These are phyloP conservation scores for Pseudozyma sp. DNA, from an alignment of 1,284 basidiomycete genomes.

Conservation along the genomic window DNA sequence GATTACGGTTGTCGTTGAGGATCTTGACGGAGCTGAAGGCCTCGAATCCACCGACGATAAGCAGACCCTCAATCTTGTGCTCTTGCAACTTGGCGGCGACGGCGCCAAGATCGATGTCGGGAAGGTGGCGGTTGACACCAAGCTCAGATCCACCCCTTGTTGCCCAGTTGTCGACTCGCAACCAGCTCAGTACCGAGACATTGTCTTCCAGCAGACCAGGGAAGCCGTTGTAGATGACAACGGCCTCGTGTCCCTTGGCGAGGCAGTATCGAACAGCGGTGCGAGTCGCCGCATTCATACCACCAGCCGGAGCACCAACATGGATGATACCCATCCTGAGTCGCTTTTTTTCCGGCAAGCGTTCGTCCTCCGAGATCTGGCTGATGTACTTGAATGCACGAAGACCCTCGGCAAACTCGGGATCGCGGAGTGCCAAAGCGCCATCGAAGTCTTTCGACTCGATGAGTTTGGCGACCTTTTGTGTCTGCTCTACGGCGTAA, in stretches of 20 bases:
- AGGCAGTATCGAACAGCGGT: conserved; percentile 93
- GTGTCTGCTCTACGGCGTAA: conserved; percentile 89
- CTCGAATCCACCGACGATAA: conserved; percentile 97
- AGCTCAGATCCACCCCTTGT: conserved; percentile 97
- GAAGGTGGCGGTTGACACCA: conserved; percentile 91
- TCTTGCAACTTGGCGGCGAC: conserved; percentile 88
- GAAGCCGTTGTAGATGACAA: conserved; percentile 95
- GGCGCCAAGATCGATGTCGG: conserved; percentile 84
- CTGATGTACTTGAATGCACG: conserved; percentile 78
- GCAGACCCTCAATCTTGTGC: conserved; percentile 81
- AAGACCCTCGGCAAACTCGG: conserved; percentile 89
- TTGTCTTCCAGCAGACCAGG: conserved; percentile 90
- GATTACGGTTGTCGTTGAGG: conserved; percentile 81
- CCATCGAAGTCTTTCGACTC: conserved; percentile 84
- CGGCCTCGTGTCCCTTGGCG: conserved; percentile 87
- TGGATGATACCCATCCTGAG: conserved; percentile 92
- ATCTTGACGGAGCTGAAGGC: conserved; percentile 84
- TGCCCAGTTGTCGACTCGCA: conserved; percentile 96
- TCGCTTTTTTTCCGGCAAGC: conserved; percentile 73
- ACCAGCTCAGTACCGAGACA: conserved; percentile 88
- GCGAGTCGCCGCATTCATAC: conserved; percentile 97
- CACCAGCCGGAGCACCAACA: conserved; percentile 95
- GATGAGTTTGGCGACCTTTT: conserved; percentile 85
- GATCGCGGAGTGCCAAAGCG: conserved; percentile 88
- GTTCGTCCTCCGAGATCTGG: conserved; percentile 73